Conservation (phyloP, 352 stramenopile species). For the Aphanomyces euteiches region DNA sequence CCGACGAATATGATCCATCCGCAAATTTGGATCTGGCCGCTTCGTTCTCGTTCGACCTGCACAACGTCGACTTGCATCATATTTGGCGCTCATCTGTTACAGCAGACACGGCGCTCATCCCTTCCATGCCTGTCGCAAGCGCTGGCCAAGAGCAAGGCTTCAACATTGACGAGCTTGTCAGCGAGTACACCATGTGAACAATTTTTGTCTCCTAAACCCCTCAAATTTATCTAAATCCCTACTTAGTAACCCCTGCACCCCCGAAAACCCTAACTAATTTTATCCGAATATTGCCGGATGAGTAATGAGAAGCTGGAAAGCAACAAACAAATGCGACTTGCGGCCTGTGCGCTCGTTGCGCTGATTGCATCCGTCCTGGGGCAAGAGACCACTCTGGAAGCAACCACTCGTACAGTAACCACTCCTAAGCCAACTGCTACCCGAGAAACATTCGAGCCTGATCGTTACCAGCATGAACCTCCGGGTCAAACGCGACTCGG, state of each 20-base stretch:
- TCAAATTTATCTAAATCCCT: too few relatives aligned
- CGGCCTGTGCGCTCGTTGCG: too few relatives aligned
- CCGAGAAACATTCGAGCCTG: slow-evolving; percentile 1
- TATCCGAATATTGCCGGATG: too few relatives aligned
- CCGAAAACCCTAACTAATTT: too few relatives aligned
- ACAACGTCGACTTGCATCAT: slow-evolving; percentile 19
- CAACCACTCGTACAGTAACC: not conserved
- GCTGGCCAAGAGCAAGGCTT: slow-evolving; percentile 17
- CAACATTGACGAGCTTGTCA: slow-evolving; percentile 26
- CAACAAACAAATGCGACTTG: too few relatives aligned
- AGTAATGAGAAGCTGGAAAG: too few relatives aligned
- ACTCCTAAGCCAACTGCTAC: not conserved
- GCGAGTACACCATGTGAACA: slow-evolving; percentile 14
- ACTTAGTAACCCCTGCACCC: too few relatives aligned
- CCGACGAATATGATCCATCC: slow-evolving; percentile 14
- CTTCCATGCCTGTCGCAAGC: slow-evolving; percentile 1
- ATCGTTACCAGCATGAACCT: slow-evolving; percentile 9
- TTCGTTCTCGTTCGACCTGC: slow-evolving; percentile 8
- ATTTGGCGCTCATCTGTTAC: slow-evolving; percentile 5
- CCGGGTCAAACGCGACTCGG: not conserved
- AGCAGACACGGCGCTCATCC: slow-evolving; percentile 13
- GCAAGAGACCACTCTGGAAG: not conserved
- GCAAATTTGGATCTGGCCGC: slow-evolving; percentile 3
- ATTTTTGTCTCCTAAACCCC: too few relatives aligned
- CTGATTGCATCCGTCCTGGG: too few relatives aligned